Percentiles rank a stretch among this genome's conserved stretches.
phyloP scores from a whole-genome alignment of 139 green algal genomes.

The Yamagishiella unicocca region DNA sequence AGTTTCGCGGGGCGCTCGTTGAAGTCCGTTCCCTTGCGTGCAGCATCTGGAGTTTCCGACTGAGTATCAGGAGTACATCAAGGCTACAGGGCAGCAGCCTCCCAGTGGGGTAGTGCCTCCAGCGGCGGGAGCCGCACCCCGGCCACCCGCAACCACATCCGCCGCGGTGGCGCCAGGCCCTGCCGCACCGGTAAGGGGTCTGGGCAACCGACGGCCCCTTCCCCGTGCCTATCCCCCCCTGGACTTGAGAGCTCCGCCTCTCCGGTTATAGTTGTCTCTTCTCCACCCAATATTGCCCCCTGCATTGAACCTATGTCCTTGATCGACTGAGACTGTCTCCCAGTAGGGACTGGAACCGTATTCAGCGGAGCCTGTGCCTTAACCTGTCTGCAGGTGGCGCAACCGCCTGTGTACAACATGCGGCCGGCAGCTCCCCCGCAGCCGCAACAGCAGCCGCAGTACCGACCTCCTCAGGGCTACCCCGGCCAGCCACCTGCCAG shows the following conservation, averaged over 20 bases:
- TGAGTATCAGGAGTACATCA: conserved; percentile 47
- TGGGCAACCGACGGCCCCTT: too few relatives aligned
- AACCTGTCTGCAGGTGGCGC: neutral
- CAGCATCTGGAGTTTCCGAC: conserved; percentile 66
- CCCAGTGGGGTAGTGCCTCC: neutral
- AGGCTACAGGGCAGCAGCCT: neutral
- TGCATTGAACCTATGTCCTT: too few relatives aligned
- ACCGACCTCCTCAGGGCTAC: conserved; percentile 10
- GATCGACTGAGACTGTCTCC: too few relatives aligned
- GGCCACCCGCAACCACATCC: neutral
- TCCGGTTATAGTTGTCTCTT: too few relatives aligned
- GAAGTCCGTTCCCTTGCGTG: neutral
- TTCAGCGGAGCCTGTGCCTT: too few relatives aligned
- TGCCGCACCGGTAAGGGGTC: neutral
- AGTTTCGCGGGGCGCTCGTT: neutral
- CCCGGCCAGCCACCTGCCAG: neutral
- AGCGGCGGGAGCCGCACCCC: neutral
- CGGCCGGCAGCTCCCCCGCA: neutral
- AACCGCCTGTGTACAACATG: neutral
- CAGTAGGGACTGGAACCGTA: too few relatives aligned
- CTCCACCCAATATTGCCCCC: too few relatives aligned
- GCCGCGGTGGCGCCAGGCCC: neutral
- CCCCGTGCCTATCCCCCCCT: too few relatives aligned
- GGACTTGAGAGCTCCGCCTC: too few relatives aligned
- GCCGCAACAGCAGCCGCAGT: neutral